A percentile compares a stretch with the other conserved stretches of the same genome.
Evolutionary conservation across 1,284 basidiomycete genomes (phyloP).

Genomic region (Austroboletus olivaceoglutinosus): DNA sequence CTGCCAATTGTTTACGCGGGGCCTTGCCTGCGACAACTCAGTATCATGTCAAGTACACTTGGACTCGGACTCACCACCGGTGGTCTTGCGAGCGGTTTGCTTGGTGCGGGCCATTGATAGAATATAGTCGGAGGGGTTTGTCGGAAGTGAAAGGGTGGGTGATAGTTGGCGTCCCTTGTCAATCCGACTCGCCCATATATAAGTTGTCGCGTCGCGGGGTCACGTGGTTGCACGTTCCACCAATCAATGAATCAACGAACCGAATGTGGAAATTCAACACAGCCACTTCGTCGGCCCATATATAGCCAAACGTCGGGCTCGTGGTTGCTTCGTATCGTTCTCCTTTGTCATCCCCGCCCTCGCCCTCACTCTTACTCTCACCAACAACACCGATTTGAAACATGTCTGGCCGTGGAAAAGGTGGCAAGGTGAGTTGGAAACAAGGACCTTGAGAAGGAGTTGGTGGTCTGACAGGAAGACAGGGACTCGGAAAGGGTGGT

Average conservation of each 20-base stretch:
- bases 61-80: slow-evolving; percentile 54
- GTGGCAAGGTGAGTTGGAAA: slow-evolving; percentile 45
- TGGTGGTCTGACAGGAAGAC: neutral
- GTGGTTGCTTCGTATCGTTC: slow-evolving; percentile 9
- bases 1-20: slow-evolving; percentile 88
- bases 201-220: slow-evolving; percentile 41
- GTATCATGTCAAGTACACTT: neutral
- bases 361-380: neutral
- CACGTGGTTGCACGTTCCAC: slow-evolving; percentile 37
- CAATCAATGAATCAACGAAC: slow-evolving; percentile 31
- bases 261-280: slow-evolving; percentile 34
- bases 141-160: neutral
- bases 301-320: slow-evolving; percentile 33
- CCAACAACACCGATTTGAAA: slow-evolving; percentile 14
- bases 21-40: slow-evolving; percentile 56
- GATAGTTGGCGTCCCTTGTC: neutral
- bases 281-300: slow-evolving; percentile 36
- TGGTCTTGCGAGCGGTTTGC: slow-evolving; percentile 85
- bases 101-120: slow-evolving; percentile 54
- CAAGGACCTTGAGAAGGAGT: neutral
- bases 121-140: neutral
- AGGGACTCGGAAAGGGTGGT: slow-evolving; percentile 51
- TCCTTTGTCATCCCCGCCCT: neutral
- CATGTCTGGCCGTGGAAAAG: slow-evolving; percentile 82
- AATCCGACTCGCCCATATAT: slow-evolving; percentile 30